Evolutionary conservation across 2,329 filamentous ascomycete genomes (phyloP), one percentile per base, ranked within the genome.

Genomic region (Monosporascus ibericus): DNA sequence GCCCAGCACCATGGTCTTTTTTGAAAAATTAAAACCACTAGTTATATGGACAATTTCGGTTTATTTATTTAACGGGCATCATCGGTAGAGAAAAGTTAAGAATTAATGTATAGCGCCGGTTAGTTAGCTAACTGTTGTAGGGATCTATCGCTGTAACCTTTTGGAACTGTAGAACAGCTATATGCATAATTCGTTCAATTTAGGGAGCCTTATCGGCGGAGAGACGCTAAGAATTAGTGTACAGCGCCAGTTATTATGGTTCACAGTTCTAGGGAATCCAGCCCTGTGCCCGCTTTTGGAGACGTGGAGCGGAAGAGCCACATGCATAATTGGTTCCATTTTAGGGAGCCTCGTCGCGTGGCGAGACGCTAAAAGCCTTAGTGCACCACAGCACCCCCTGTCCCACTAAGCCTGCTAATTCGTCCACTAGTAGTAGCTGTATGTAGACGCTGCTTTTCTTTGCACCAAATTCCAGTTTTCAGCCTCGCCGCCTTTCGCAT

Each of bases 401-500:
- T 20, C 8, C 14, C 17, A 11, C 39, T 20, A 18, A 1, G 11
- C 6, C 18, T 20, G 30, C 30, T 34, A 34, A 42, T 42, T 42
- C n/a, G 39, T 14, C 18, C 39, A 42, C 39, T 42, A 20, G 48
- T 48, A 38, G 37, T 46, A 52, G 46, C 47, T 48, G 47, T 27
- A 18, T 37, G 36, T 34, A 20, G 22, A 20, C 17, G 9, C 6
- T 39, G 17, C 44, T 38, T 47, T 51, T 27, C 34, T 47, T 49
- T 38, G 40, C 51, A 46, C 55, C 52, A 51, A 49, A 48, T 55
- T 34, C 30, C 11, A 14, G 4, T 34, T 39, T 47, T 55, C 55
- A 60, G 60, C 60, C 60, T 60, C 54, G 56, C 56, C 48, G 39
- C 51, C 9, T 40, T 40, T 25, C 30, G n/a, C n/a, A 20, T n/a